Evolutionary conservation across 1,139 yeast genomes (phyloP).

Genomic region (Yamadazyma aaseri): DNA sequence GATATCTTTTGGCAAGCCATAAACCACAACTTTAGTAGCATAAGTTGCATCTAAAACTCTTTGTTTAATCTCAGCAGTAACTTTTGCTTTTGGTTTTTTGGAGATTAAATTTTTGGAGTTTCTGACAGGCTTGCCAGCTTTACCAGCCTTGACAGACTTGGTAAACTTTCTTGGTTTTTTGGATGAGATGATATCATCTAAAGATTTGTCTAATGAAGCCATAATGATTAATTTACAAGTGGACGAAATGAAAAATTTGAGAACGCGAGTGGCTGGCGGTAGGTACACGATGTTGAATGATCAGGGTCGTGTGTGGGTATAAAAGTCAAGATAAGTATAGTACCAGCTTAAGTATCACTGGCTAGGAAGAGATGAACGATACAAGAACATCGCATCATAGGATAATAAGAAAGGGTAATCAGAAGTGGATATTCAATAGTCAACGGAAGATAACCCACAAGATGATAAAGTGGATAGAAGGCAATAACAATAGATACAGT

Average conservation of each 20-base stretch:
- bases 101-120: conserved; percentile 18
- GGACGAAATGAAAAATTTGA: conserved; percentile 1
- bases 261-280: not conserved
- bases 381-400: too few species aligned
- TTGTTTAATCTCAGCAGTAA: conserved; percentile 31
- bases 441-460: too few species aligned
- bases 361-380: too few species aligned
- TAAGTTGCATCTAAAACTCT: conserved; percentile 50
- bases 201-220: conserved; percentile 73
- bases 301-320: too few species aligned
- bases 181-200: conserved; percentile 89
- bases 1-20: conserved; percentile 77
- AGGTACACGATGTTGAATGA: too few species aligned
- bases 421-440: too few species aligned
- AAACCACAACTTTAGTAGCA: conserved; percentile 73
- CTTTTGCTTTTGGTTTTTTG: conserved; percentile 38
- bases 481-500: too few species aligned
- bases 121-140: conserved; percentile 11
- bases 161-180: conserved; percentile 30
- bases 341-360: too few species aligned
- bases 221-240: conserved; percentile 3
- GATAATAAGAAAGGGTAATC: too few species aligned
- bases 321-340: too few species aligned
- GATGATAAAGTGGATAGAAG: too few species aligned
- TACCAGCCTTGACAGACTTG: conserved; percentile 14